Conservation (phyloP, 352 stramenopile species). For the Globisporangium lucens region DNA sequence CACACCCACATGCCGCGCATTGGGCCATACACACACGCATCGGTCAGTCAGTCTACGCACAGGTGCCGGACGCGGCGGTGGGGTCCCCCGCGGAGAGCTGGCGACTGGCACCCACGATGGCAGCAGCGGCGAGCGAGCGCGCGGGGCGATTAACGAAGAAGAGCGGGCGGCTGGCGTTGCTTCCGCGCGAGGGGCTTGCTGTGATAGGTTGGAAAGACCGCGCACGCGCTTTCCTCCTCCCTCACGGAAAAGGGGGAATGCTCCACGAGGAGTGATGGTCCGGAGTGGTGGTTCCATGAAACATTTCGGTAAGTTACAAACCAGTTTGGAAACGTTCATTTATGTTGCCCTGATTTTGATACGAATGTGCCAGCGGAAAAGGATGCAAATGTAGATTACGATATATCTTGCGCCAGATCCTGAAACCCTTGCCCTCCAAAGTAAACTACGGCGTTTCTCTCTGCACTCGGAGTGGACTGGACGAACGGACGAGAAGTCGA, state of each 20-base stretch:
- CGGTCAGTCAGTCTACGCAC: constrained; percentile 1
- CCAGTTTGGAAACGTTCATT: neutral
- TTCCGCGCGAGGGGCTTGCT: constrained; percentile 3
- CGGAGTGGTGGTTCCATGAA: neutral
- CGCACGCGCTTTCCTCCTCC: neutral
- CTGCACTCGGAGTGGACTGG: neutral
- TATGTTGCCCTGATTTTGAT: neutral
- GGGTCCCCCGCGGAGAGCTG: constrained; percentile 16
- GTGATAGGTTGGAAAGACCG: constrained; percentile 9
- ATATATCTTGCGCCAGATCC: constrained; percentile 1
- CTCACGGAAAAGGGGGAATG: neutral
- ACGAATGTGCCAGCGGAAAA: neutral
- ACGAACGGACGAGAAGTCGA: constrained; percentile 9
- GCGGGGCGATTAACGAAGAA: neutral
- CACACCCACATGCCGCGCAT: neutral
- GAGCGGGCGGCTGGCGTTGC: constrained; percentile 1
- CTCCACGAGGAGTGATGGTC: neutral
- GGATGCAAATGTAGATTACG: neutral
- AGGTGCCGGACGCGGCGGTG: constrained; percentile 13
- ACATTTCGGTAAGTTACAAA: neutral
- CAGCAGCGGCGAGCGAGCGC: constrained; percentile 6
- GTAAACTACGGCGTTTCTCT: constrained; percentile 9
- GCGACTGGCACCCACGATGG: constrained; percentile 19
- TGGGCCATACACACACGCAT: neutral
- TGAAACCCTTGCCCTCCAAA: constrained; percentile 1